Evolutionary conservation across 2,329 filamentous ascomycete species (phyloP), one percentile per base, ranked within the genome.

Genomic region (Pseudocercospora fuligena): DNA sequence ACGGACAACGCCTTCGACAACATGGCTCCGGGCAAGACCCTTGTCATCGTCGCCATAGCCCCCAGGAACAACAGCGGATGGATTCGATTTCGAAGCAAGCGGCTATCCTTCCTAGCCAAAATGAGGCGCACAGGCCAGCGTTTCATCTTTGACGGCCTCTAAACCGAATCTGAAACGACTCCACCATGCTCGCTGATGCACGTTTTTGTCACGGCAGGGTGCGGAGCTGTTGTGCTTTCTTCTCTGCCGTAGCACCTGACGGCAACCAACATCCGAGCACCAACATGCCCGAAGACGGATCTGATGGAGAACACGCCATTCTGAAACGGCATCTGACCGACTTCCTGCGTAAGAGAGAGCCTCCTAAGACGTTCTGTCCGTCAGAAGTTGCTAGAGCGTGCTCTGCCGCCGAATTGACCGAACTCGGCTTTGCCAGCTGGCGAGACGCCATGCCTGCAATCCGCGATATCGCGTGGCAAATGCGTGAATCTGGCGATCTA

Each of bases 301-400:
- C 65, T 40, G 61, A 49, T 27, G 25, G 16, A 36, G 40, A 60
- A 58, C 21, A 53, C 49, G 47, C 65, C 58, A 66, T 70, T 51
- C 61, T 73, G 59, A 66, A 70, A 68, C 60, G 57, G n/a, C 69
- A 63, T 51, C 66, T 76, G 21, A 43, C 62, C 19, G 43, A 69
- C 63, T 72, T 75, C 65, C 63, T 75, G 31, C 64, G 60, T 16
- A 57, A 47, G 16, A 70, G 76, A 7, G 62, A 75, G 4, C 76
- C 77, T n/a, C 84, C 84, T 11, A 85, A 85, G 71, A 86, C 84
- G 0, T 81, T 85, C 67, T 86, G 84, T 70, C 84, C 83, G 3
- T 85, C 83, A 14, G 84, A 85, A 74, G 78, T 85, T 46, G 82
- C 83, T 1, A 78, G 84, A 27, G 79, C 82, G 0, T 73, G 85